Percentiles rank a stretch among this genome's conserved stretches.
phyloP scores from a whole-genome alignment of 768 basidiomycete species.

The Macrocybe gigantea region DNA sequence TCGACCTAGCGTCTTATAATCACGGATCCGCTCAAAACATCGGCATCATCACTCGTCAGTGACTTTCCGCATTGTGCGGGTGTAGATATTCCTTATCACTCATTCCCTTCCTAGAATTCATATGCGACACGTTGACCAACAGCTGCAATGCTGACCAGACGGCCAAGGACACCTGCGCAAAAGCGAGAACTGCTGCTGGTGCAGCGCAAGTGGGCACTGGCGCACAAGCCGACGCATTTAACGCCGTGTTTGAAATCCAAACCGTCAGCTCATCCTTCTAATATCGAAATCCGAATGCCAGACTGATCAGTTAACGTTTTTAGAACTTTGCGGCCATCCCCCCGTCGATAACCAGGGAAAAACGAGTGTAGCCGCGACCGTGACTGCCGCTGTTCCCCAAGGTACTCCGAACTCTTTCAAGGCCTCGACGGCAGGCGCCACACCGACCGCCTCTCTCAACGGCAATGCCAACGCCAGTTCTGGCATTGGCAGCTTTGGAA shows the following conservation, averaged over 20 bases:
- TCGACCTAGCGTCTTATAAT: slow-evolving; percentile 32
- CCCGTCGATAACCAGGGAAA: slow-evolving; percentile 33
- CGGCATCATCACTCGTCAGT: slow-evolving; percentile 43
- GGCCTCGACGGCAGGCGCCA: too few species aligned
- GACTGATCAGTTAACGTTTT: background rate
- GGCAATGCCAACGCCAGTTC: slow-evolving; percentile 14
- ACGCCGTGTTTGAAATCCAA: slow-evolving; percentile 32
- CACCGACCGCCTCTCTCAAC: too few species aligned
- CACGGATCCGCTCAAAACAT: slow-evolving; percentile 53
- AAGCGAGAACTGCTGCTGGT: slow-evolving; percentile 33
- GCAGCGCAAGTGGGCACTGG: slow-evolving; percentile 38
- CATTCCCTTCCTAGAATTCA: slow-evolving; percentile 27
- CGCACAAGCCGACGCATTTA: slow-evolving; percentile 51
- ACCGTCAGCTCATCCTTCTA: slow-evolving; percentile 22
- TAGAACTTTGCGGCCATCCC: slow-evolving; percentile 34
- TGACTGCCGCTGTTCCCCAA: too few species aligned
- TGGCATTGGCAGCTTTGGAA: slow-evolving; percentile 40
- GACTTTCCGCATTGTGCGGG: background rate
- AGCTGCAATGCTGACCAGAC: slow-evolving; percentile 47
- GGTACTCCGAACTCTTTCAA: too few species aligned
- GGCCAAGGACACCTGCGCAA: slow-evolving; percentile 45
- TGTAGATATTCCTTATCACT: background rate
- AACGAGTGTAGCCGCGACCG: too few species aligned
- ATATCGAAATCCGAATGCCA: background rate
- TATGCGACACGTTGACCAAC: slow-evolving; percentile 49